Base-by-base conservation (phyloP, 768 basidiomycete species). In the Boletales sp. region DNA sequence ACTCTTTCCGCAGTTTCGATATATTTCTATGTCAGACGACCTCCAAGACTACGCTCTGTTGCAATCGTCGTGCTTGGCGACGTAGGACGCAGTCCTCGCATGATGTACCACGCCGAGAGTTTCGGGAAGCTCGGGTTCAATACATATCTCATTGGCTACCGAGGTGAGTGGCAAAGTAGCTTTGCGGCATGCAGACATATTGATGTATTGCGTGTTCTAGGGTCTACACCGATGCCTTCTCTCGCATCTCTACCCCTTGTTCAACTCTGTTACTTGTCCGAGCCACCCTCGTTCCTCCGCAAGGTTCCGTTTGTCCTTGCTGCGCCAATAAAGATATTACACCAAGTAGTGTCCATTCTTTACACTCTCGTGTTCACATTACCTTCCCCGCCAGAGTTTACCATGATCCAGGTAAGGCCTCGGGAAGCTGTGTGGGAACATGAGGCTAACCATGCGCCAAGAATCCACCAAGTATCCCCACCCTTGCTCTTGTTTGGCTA, bases 91-190 rank as follows among this genome's bases (percentile, higher is more conserved):
- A 93, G 90, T 64, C 97, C 97, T 11, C 78, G 97, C 47, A 98
- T 97, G 91, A 95, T 97, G 91, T 97, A 97, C 66, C 97, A 99
- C 60, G 87, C 95, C 0, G 83, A 95, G 65, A 94, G 90, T 63
- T 90, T 99, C 63, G 87, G 90, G 35, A 80, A 84, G 49, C 78
- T 83, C 46, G 82, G 77, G 6, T 97, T 90, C 66, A 71, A 79
- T 51, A 92, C 91, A 2, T 81, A 82, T 58, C 62, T 99, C 15
- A 80, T 98, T 48, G 95, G 92, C 14, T 97, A 97, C 65, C 72
- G 74, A 69, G 93, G 95, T 92, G 56, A 56, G 79, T 36, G 45
- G 35, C 32, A 9, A n/a, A 36, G 2, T 29, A n/a, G 17, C 19
- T 15, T 11, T 34, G 9, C 11, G 3, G 10, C 8, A 15, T 13